Conservation (phyloP, 345 rosid species). For the Brassica carinata region DNA sequence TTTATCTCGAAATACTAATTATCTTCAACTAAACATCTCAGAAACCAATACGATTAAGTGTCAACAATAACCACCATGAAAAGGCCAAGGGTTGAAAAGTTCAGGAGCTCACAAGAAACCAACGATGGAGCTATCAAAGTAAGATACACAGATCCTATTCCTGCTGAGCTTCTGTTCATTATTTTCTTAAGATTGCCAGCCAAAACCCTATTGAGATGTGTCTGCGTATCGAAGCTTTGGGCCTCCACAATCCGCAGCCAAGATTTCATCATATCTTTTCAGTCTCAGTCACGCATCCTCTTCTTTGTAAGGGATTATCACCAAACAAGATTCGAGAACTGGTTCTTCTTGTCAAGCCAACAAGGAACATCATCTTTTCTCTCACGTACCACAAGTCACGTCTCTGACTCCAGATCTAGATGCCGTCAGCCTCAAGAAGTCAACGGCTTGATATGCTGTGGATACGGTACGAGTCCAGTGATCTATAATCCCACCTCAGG, state of each 20-base stretch:
- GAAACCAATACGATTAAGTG: background rate
- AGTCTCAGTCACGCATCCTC: background rate
- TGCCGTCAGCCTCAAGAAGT: background rate
- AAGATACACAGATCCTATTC: background rate
- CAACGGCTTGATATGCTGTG: background rate
- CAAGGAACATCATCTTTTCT: background rate
- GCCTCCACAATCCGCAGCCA: background rate
- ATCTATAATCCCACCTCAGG: background rate
- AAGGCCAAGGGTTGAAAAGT: background rate
- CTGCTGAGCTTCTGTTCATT: background rate
- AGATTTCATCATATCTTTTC: background rate
- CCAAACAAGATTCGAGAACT: background rate
- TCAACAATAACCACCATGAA: slow-evolving; percentile 1
- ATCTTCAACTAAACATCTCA: background rate
- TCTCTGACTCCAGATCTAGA: background rate
- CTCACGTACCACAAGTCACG: background rate
- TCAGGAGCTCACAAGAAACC: background rate
- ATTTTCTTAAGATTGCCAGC: background rate
- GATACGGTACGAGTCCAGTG: background rate
- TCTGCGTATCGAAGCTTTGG: background rate
- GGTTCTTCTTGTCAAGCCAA: background rate
- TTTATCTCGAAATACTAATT: background rate
- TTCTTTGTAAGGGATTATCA: background rate
- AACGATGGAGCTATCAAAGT: background rate
- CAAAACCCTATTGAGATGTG: background rate